Conservation (phyloP, 2,329 filamentous ascomycete genomes). For the Aureobasidium sp. region DNA sequence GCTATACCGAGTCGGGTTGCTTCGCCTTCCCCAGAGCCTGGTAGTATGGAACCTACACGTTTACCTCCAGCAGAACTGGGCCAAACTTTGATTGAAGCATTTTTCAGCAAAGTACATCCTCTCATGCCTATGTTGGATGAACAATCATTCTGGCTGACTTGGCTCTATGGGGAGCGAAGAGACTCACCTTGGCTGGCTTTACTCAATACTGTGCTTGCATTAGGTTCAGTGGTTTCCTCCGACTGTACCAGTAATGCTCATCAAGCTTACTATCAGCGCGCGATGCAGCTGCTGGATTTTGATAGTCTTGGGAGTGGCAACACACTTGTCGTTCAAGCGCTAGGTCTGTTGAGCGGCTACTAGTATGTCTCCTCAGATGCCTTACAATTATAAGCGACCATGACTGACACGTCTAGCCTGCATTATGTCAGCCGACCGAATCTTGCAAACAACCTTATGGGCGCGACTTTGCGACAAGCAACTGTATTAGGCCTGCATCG, state of each 20-base stretch:
- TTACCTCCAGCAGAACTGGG: conserved; percentile 22
- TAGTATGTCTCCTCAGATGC: conserved; percentile 13
- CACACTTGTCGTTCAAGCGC: conserved; percentile 23
- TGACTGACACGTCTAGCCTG: conserved; percentile 10
- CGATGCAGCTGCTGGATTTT: conserved; percentile 21
- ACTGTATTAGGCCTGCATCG: conserved; percentile 24
- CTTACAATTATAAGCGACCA: accelerated
- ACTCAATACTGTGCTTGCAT: conserved; percentile 24
- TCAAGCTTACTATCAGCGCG: conserved; percentile 22
- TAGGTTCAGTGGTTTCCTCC: conserved; percentile 22
- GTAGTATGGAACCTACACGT: conserved; percentile 14
- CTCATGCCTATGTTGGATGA: conserved; percentile 28
- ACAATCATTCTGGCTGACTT: conserved; percentile 23
- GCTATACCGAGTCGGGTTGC: conserved; percentile 21
- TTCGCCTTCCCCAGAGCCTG: conserved; percentile 17
- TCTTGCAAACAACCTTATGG: conserved; percentile 25
- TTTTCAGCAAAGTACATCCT: conserved; percentile 23
- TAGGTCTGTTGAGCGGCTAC: conserved; percentile 24
- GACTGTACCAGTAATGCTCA: conserved; percentile 22
- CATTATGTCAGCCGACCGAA: conserved; percentile 26
- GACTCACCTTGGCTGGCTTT: conserved; percentile 25
- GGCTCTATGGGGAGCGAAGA: conserved; percentile 21
- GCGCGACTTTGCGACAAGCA: conserved; percentile 25
- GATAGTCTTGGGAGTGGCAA: conserved; percentile 24
- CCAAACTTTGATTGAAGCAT: conserved; percentile 22